Evolutionary conservation across 495 filamentous ascomycete genomes (phyloP).

Genomic region (Podospora pseudopauciseta): DNA sequence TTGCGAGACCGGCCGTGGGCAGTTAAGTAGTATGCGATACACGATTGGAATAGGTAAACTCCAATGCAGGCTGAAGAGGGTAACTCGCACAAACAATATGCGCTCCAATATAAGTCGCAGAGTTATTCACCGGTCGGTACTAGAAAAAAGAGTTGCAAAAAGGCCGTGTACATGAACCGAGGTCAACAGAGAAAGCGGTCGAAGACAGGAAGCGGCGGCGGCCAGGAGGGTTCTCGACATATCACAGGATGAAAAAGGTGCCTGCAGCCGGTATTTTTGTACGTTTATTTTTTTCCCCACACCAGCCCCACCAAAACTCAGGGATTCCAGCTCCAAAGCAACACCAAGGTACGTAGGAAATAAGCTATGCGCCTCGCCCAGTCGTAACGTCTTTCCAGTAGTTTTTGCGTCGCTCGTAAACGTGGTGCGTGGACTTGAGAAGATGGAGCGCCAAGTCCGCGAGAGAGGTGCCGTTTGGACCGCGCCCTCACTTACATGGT

Average conservation of each 20-base stretch:
- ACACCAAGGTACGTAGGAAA: neutral
- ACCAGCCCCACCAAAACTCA: neutral
- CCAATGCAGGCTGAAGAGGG: neutral
- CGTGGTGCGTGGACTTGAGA: neutral
- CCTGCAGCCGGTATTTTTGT: neutral
- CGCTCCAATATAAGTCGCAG: neutral
- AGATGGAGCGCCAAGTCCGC: neutral
- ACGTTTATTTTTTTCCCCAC: neutral
- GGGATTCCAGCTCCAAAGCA: conserved; percentile 2
- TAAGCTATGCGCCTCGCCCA: conserved; percentile 2
- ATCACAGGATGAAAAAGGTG: neutral
- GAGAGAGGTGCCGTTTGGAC: neutral
- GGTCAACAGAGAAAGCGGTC: neutral
- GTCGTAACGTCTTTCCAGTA: conserved; percentile 1
- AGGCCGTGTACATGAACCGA: neutral
- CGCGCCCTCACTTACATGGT: conserved; percentile 9
- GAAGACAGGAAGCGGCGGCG: neutral
- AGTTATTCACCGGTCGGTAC: neutral
- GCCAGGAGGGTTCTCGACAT: neutral
- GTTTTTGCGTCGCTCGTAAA: neutral
- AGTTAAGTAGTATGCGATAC: neutral
- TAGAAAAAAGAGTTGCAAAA: neutral
- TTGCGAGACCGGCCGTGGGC: neutral
- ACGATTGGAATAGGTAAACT: neutral
- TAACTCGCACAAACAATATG: neutral